phyloP scores from a whole-genome alignment of 345 rosid genomes.

The Raphanus raphanistrum region DNA sequence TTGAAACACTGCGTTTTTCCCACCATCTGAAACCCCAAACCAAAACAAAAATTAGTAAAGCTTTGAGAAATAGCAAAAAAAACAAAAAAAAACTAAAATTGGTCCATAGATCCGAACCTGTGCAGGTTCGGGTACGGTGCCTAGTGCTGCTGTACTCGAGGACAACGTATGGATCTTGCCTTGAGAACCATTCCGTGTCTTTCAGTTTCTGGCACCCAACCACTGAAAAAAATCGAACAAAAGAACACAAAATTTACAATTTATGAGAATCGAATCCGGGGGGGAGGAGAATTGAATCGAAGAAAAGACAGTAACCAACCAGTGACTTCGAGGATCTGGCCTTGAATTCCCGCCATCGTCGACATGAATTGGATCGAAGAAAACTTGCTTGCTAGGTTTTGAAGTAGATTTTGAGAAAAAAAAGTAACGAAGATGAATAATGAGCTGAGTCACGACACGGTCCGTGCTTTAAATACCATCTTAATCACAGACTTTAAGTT shows the following conservation, averaged over 20 bases:
- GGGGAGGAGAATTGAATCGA: neutral
- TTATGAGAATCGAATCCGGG: neutral
- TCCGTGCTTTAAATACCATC: too few species aligned
- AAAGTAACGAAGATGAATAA: too few species aligned
- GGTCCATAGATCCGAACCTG: slow-evolving; percentile 40
- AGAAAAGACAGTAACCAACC: slow-evolving; percentile 39
- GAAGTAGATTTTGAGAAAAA: too few species aligned
- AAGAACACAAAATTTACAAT: neutral
- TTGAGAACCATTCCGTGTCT: slow-evolving; percentile 73
- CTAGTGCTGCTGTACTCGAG: slow-evolving; percentile 54
- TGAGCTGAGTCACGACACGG: too few species aligned
- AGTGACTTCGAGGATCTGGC: slow-evolving; percentile 75
- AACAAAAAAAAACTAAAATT: too few species aligned
- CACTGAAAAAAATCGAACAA: slow-evolving; percentile 38
- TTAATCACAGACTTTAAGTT: too few species aligned
- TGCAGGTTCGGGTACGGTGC: slow-evolving; percentile 64
- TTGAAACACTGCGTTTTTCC: slow-evolving; percentile 75
- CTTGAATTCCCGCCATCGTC: slow-evolving; percentile 55
- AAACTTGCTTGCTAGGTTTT: too few species aligned
- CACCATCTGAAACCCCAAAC: slow-evolving; percentile 54
- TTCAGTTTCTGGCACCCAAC: slow-evolving; percentile 65
- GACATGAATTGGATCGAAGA: slow-evolving; percentile 22
- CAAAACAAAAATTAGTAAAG: neutral
- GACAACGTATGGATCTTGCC: slow-evolving; percentile 71
- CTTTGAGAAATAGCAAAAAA: neutral